Evolutionary conservation across 179 eudicot genomes (phyloP).

Genomic region (Heliamphora pulchella): DNA sequence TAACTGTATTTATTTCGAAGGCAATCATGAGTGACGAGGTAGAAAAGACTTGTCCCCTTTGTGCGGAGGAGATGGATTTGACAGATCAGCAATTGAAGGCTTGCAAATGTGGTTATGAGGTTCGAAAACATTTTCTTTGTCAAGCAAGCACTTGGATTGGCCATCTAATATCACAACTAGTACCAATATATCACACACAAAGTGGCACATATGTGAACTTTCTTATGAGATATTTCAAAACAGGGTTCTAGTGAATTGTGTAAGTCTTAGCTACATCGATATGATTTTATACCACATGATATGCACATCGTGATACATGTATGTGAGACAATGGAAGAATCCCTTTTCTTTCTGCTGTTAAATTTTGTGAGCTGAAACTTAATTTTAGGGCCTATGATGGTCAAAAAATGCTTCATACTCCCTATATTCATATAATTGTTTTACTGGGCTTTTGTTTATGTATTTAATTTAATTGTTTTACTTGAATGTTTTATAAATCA

Average conservation of each 20-base stretch:
- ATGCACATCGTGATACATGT: not conserved
- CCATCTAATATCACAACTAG: not conserved
- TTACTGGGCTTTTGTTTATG: no score
- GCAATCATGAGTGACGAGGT: slow-evolving; percentile 66
- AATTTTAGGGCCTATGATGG: not conserved
- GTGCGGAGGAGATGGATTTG: slow-evolving; percentile 71
- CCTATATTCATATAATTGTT: no score
- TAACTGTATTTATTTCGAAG: slow-evolving; percentile 18
- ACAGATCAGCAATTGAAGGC: slow-evolving; percentile 70
- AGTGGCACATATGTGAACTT: not conserved
- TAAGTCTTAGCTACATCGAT: not conserved
- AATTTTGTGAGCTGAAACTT: no score
- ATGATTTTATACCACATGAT: not conserved
- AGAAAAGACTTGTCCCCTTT: slow-evolving; percentile 68
- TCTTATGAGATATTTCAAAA: not conserved
- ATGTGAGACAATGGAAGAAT: not conserved
- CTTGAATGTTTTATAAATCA: no score
- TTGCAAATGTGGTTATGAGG: slow-evolving; percentile 71
- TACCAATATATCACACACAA: not conserved
- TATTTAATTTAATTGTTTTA: no score
- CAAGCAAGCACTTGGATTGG: not conserved
- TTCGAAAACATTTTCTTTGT: slow-evolving; percentile 8
- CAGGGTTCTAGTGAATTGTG: not conserved
- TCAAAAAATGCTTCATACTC: no score
- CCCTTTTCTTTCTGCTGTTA: not conserved